These are phyloP conservation scores for Brassica juncea DNA, from an alignment of 345 rosid genomes.

Conservation along the genomic window DNA sequence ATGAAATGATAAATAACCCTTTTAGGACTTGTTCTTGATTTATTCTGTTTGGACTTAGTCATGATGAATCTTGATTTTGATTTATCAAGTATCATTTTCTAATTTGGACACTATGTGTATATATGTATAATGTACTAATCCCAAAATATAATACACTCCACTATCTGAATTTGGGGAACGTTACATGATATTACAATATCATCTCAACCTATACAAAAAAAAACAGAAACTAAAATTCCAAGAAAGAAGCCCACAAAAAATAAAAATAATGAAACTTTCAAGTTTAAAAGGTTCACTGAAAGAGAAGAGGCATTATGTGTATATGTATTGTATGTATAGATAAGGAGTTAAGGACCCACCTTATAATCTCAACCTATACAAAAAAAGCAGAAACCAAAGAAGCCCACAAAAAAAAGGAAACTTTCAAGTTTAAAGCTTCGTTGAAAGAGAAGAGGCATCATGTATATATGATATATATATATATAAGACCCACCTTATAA, in stretches of 20 bases:
- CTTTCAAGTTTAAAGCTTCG: slow-evolving; percentile 27
- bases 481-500: not conserved
- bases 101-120: not conserved
- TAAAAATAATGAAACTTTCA: not conserved
- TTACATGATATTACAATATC: slow-evolving; percentile 17
- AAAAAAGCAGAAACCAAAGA: not conserved
- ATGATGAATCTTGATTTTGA: slow-evolving; percentile 2
- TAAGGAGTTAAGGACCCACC: not conserved
- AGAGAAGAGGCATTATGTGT: slow-evolving; percentile 20
- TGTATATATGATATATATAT: slow-evolving; percentile 10
- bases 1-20: not conserved
- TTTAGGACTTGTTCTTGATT: not conserved
- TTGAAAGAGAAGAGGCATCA: slow-evolving; percentile 18
- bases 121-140: not conserved
- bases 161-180: slow-evolving; percentile 11
- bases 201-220: slow-evolving; percentile 15
- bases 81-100: not conserved
- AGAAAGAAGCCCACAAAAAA: not conserved
- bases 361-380: not conserved
- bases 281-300: slow-evolving; percentile 30
- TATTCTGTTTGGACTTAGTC: not conserved
- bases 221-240: not conserved
- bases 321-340: not conserved
- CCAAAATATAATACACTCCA: slow-evolving; percentile 24
- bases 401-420: slow-evolving; percentile 2